These are phyloP conservation scores for Zymoseptoria ardabiliae DNA, from an alignment of 2,329 filamentous ascomycete species.

Conservation along the genomic window DNA sequence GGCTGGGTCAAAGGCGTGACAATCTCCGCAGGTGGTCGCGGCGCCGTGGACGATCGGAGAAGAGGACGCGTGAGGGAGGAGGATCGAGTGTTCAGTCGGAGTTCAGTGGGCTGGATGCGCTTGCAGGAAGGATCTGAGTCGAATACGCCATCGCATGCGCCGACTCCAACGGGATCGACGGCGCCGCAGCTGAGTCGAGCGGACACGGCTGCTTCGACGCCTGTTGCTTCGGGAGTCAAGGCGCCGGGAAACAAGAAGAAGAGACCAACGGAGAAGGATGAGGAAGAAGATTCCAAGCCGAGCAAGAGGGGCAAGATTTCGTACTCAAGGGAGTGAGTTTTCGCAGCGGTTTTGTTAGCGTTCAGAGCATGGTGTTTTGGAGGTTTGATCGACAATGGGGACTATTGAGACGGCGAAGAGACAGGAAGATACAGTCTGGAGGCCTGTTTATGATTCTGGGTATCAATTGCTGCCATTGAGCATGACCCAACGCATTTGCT, in stretches of 20 bases:
- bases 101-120: conserved; percentile 30
- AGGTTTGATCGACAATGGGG: neutral
- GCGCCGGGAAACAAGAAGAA: conserved; percentile 40
- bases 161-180: conserved; percentile 41
- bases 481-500: neutral
- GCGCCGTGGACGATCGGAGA: conserved; percentile 55
- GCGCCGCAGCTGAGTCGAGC: conserved; percentile 34
- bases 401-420: neutral
- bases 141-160: conserved; percentile 39
- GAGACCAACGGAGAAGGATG: conserved; percentile 37
- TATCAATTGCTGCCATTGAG: neutral
- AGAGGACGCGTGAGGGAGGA: conserved; percentile 56
- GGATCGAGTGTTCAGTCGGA: conserved; percentile 59
- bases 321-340: conserved; percentile 40
- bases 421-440: neutral
- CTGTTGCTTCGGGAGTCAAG: conserved; percentile 30
- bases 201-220: conserved; percentile 38
- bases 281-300: conserved; percentile 40
- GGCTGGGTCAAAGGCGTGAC: conserved; percentile 87
- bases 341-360: conserved; percentile 1
- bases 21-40: conserved; percentile 33
- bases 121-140: conserved; percentile 27
- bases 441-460: neutral
- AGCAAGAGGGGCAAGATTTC: conserved; percentile 44
- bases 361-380: conserved; percentile 15